A percentile compares a stretch with the other conserved stretches of the same genome.
Conservation (phyloP, 805 yeast species). For the Candida cerambycidarum region DNA sequence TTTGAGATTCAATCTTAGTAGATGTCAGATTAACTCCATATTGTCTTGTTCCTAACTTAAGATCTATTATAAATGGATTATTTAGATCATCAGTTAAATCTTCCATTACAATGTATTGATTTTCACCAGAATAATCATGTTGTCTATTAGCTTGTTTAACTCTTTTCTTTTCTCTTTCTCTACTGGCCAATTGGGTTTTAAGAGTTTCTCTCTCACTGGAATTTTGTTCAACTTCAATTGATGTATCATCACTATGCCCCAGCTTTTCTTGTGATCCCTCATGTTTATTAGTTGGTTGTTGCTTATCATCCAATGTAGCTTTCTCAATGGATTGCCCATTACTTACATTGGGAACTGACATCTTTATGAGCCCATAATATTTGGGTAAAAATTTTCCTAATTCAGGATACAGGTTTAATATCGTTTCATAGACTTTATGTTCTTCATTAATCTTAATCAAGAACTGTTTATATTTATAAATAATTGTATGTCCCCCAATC, state of each 20-base stretch:
- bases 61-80: conserved; percentile 87
- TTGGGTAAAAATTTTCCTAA: conserved; percentile 85
- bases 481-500: conserved; percentile 98
- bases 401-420: conserved; percentile 70
- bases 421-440: conserved; percentile 86
- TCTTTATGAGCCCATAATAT: conserved; percentile 37
- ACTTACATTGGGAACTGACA: conserved; percentile 6
- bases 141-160: conserved; percentile 2
- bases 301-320: background rate
- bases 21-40: conserved; percentile 89
- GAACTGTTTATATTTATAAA: conserved; percentile 88
- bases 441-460: conserved; percentile 93
- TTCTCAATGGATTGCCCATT: background rate
- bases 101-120: conserved; percentile 82
- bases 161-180: background rate
- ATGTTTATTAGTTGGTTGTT: background rate
- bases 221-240: background rate
- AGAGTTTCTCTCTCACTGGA: too few relatives aligned
- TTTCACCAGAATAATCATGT: conserved; percentile 5
- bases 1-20: conserved; percentile 74
- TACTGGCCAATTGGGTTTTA: background rate
- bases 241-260: background rate
- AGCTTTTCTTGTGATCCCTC: too few relatives aligned
- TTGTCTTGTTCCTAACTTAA: conserved; percentile 98
- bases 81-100: conserved; percentile 83